Evolutionary conservation across 2,329 filamentous ascomycete species (phyloP), one percentile per base, ranked within the genome.

Genomic region (Aspergillus transmontanensis): DNA sequence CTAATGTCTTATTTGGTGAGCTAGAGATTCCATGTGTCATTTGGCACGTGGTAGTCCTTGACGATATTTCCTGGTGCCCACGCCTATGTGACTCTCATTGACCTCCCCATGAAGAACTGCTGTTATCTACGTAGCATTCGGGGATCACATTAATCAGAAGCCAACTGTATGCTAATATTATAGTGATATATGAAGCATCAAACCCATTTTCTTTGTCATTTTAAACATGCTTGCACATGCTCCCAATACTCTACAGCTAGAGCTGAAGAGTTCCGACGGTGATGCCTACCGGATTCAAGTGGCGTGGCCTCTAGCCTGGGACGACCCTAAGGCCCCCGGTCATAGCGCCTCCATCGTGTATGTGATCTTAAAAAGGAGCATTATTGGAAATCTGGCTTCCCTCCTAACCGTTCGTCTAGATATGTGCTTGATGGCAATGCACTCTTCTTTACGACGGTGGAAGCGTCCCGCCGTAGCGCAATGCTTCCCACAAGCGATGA

Each of bases 341-440:
- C 58, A 36, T 30, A 54, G 30, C 5, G 66, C 60, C 14, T 66
- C 68, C 39, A 60, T 66, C 21, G 39, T 73, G 71, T 73, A 68
- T 58, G 68, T 57, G 11, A 26, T 5, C 16, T 26, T 11, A n/a
- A 12, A 23, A 46, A 46, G 7, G 0, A 26, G 19, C 6, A 23
- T 21, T n/a, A n/a, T 46, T 6, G 2, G 21, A 12, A 6, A 21
- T 2, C 11, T 14, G 43, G 1, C 14, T 7, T 34, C 19, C 10
- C 12, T 14, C 16, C n/a, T 39, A 28, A 36, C 30, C 45, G 9
- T 45, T 45, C 23, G 23, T 30, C 16, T 23, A 74, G 72, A 23
- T 74, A 73, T 36, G 59, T 73, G 11, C 66, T 73, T 11, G 72
- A 74, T 48, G 72, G 72, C 0, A 74, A 74, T 51, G 72, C 72